phyloP scores from a whole-genome alignment of 495 filamentous ascomycete species.

The Ascobolus immersus region DNA sequence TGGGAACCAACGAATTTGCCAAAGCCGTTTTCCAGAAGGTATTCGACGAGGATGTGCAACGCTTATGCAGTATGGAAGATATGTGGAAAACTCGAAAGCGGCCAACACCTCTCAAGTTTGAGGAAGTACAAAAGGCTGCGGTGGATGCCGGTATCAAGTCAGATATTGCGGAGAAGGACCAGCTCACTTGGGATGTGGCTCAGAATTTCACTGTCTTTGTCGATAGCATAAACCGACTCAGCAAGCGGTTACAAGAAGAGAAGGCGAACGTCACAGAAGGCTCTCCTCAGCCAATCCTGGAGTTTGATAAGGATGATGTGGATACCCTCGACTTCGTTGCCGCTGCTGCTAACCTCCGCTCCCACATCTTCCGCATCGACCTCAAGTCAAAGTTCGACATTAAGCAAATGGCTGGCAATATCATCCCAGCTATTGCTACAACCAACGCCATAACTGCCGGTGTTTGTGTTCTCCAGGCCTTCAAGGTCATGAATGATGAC shows the following conservation, averaged over 20 bases:
- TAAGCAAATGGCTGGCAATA: constrained; percentile 98
- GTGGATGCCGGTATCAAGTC: constrained; percentile 24
- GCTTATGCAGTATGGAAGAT: constrained; percentile 68
- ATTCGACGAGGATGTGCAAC: constrained; percentile 60
- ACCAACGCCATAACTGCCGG: constrained; percentile 92
- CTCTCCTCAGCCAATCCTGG: constrained; percentile 35
- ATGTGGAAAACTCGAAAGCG: constrained; percentile 77
- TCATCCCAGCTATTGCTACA: constrained; percentile 94
- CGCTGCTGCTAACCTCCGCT: constrained; percentile 67
- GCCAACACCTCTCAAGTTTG: constrained; percentile 47
- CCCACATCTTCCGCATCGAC: constrained; percentile 64
- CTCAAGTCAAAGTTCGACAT: constrained; percentile 79
- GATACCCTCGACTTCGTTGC: constrained; percentile 92
- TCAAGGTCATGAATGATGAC: constrained; percentile 65
- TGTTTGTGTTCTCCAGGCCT: constrained; percentile 75
- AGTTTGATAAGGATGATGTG: constrained; percentile 90
- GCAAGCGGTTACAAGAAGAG: constrained; percentile 37
- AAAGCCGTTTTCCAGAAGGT: constrained; percentile 78
- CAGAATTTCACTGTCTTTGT: constrained; percentile 74
- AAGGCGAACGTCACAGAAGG: constrained; percentile 25
- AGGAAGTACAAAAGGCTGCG: constrained; percentile 23
- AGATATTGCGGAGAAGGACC: constrained; percentile 36
- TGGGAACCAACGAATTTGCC: constrained; percentile 56
- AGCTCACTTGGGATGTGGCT: constrained; percentile 48
- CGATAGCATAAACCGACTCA: constrained; percentile 56